These are phyloP conservation scores for Iris macrosiphon DNA, from an alignment of 106 monocot species.

Conservation along the genomic window DNA sequence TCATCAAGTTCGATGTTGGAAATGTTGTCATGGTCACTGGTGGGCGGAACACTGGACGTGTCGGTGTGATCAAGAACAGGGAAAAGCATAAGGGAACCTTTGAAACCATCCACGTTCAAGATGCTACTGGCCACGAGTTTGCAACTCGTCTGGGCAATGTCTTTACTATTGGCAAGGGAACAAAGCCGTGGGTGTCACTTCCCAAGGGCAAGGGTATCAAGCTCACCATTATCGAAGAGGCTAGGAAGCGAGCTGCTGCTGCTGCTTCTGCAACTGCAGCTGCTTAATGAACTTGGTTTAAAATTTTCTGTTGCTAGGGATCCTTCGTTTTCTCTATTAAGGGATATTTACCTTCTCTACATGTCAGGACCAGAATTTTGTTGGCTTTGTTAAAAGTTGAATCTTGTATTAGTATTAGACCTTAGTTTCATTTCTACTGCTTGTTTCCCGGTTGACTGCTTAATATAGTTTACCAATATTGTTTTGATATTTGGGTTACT, in stretches of 20 bases:
- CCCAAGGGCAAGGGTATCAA: conserved; percentile 93
- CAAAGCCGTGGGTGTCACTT: conserved; percentile 73
- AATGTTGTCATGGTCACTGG: conserved; percentile 90
- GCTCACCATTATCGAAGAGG: conserved; percentile 75
- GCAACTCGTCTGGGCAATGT: conserved; percentile 83
- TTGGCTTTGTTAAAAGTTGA: too few relatives aligned
- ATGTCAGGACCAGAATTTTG: too few relatives aligned
- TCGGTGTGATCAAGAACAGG: conserved; percentile 85
- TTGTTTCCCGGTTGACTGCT: too few relatives aligned
- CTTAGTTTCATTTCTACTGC: too few relatives aligned
- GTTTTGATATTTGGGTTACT: too few relatives aligned
- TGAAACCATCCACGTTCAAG: conserved; percentile 78
- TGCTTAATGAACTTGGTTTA: too few relatives aligned
- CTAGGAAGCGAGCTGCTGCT: conserved; percentile 52
- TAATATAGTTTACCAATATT: too few relatives aligned
- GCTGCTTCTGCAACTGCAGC: conserved; percentile 33
- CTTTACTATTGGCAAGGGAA: conserved; percentile 77
- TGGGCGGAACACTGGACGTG: conserved; percentile 75
- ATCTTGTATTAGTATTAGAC: too few relatives aligned
- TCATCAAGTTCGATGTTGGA: conserved; percentile 86
- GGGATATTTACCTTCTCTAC: too few relatives aligned
- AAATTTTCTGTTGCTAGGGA: too few relatives aligned
- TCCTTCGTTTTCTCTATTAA: too few relatives aligned
- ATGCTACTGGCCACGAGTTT: conserved; percentile 69
- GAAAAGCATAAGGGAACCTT: conserved; percentile 91